These are phyloP conservation scores for Pisolithus sp. DNA, from an alignment of 768 basidiomycete species.

Conservation along the genomic window DNA sequence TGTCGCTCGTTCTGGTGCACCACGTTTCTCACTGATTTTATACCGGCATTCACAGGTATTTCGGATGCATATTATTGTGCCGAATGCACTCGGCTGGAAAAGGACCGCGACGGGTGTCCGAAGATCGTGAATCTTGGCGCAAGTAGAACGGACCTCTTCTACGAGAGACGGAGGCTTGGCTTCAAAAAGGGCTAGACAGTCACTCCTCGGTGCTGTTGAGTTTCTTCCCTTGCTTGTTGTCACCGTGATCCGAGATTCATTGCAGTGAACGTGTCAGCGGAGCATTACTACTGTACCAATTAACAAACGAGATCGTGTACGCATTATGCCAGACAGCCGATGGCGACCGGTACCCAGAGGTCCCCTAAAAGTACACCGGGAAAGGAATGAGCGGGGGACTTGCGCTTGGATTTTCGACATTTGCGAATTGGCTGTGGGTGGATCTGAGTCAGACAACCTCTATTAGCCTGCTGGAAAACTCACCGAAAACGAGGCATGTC, in stretches of 20 bases:
- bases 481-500: conserved; percentile 73
- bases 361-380: conserved; percentile 46
- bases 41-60: conserved; percentile 53
- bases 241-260: not conserved
- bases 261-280: not conserved
- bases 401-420: conserved; percentile 49
- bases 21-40: not conserved
- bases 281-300: not conserved
- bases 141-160: conserved; percentile 87
- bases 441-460: conserved; percentile 4
- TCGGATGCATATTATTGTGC: conserved; percentile 99
- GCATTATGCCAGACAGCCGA: not conserved
- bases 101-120: conserved; percentile 96
- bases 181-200: conserved; percentile 28
- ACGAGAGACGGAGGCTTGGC: conserved; percentile 80
- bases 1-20: not conserved
- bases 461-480: conserved; percentile 14
- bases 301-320: not conserved
- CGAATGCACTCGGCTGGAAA: conserved; percentile 93
- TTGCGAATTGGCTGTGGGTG: conserved; percentile 41
- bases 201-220: not conserved
- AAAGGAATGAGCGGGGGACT: conserved; percentile 57
- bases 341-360: not conserved
- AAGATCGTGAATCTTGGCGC: conserved; percentile 98
- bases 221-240: not conserved